Evolutionary conservation across 139 green algal species (phyloP).

Genomic region (Coccomyxa sp.): DNA sequence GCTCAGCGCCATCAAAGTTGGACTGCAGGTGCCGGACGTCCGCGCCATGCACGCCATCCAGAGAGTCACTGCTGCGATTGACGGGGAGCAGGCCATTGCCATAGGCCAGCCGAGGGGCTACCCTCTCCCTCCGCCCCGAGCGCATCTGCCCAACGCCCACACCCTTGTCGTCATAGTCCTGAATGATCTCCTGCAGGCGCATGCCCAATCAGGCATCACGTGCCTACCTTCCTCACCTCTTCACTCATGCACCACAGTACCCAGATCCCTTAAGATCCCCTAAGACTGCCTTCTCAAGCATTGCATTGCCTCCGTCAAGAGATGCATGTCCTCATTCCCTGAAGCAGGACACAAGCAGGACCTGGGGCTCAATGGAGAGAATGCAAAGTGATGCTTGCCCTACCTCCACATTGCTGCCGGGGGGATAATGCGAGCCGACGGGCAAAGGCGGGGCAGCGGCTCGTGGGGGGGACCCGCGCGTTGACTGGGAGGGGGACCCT

Average conservation of each 20-base stretch:
- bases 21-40: background rate
- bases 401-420: background rate
- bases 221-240: too few relatives aligned
- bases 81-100: background rate
- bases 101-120: too few relatives aligned
- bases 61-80: background rate
- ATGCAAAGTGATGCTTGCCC: too few relatives aligned
- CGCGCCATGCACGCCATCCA: background rate
- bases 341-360: too few relatives aligned
- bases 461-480: background rate
- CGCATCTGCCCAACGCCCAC: background rate
- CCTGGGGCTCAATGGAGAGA: too few relatives aligned
- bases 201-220: background rate
- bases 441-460: background rate
- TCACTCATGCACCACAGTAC: too few relatives aligned
- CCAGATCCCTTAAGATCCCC: too few relatives aligned
- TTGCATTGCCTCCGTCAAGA: too few relatives aligned
- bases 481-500: background rate
- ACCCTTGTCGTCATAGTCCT: conserved; percentile 10
- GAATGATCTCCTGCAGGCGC: conserved; percentile 8
- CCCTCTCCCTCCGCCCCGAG: background rate
- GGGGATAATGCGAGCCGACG: background rate
- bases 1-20: background rate
- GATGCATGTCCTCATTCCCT: too few relatives aligned
- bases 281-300: too few relatives aligned